Evolutionary conservation across 331 rosid species (phyloP), one percentile per base, ranked within the genome.

Genomic region (Rhamnella rubrinervis): DNA sequence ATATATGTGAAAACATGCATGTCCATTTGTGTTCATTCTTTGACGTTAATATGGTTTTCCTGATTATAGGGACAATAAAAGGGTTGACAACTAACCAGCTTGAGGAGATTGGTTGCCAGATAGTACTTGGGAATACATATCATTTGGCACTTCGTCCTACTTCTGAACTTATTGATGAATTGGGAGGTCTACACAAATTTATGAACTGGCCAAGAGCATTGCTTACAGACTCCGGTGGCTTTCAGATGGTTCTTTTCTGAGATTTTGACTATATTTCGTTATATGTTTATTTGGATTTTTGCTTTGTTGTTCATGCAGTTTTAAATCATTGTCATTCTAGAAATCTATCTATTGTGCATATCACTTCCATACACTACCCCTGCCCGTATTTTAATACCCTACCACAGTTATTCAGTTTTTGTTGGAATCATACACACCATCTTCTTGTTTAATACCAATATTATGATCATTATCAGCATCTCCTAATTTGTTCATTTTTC

Each of bases 141-240:
- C 97, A 93, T 73, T 84, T 93, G 83, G 97, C 92, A 11, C 92
- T 93, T 75, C 85, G 97, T 65, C 98, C 96, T 49, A 89, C 92
- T 66, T 91, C 98, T 4, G 92, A 93, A 83, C 97, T 91, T 82
- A 87, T 93, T 75, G 85, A 91, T 59, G 93, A 91, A 77, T 70
- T 83, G 69, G 93, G 97, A 16, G 96, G 98, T 68, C 98, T 91
- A 57, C 98, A 91, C 75, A 83, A 78, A 16, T 93, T 87, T 77
- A 93, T 93, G 98, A 93, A 93, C 81, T 93, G 97, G 98, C 91
- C 87, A 19, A 84, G 97, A 62, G 96, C 97, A 23, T 23, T 93
- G 82, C 98, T 93, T 61, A 93, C 98, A 4, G 97, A 93, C 74
- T 91, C 93, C 4, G 98, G 96, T 76, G 97, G 96, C 78, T 93